Evolutionary conservation across 495 filamentous ascomycete species (phyloP).

Genomic region (Lasiosphaeria miniovina): DNA sequence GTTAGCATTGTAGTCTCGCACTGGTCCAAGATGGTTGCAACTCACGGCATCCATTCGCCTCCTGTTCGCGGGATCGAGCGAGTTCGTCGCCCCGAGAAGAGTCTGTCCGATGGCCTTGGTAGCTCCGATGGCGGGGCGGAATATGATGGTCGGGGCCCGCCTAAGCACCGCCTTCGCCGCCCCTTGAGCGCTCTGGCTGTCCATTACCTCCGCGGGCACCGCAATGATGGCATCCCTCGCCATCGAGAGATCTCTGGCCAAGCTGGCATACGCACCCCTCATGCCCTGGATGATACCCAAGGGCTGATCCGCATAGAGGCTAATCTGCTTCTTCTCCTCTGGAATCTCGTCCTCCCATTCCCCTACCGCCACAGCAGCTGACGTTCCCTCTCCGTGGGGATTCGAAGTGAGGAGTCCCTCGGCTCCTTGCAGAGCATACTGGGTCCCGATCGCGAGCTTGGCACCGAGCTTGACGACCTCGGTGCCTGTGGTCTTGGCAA

Average conservation of each 20-base stretch:
- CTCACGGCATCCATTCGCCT: slow-evolving; percentile 86
- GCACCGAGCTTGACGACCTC: slow-evolving; percentile 91
- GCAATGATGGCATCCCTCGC: slow-evolving; percentile 89
- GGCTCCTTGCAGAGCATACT: slow-evolving; percentile 82
- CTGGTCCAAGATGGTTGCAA: slow-evolving; percentile 3
- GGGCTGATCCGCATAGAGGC: slow-evolving; percentile 89
- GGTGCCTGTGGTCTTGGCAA: slow-evolving; percentile 87
- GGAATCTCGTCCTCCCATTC: slow-evolving; percentile 64
- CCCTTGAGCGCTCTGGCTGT: slow-evolving; percentile 77
- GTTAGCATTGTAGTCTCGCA: slow-evolving; percentile 6
- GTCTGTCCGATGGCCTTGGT: slow-evolving; percentile 88
- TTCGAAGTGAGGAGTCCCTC: slow-evolving; percentile 68
- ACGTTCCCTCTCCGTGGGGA: slow-evolving; percentile 31
- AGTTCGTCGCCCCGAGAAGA: slow-evolving; percentile 89
- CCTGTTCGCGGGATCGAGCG: slow-evolving; percentile 78
- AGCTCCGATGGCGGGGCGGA: slow-evolving; percentile 86
- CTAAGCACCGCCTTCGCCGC: slow-evolving; percentile 76
- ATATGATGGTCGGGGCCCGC: slow-evolving; percentile 83
- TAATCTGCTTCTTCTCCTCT: slow-evolving; percentile 69
- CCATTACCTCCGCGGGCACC: slow-evolving; percentile 87
- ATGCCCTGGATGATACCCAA: slow-evolving; percentile 82
- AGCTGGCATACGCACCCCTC: slow-evolving; percentile 71
- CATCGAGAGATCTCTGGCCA: slow-evolving; percentile 81
- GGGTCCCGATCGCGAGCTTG: slow-evolving; percentile 91
- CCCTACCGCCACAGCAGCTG: slow-evolving; percentile 34